Conservation (phyloP, 2,329 filamentous ascomycete genomes). For the Colletotrichum eleusines region DNA sequence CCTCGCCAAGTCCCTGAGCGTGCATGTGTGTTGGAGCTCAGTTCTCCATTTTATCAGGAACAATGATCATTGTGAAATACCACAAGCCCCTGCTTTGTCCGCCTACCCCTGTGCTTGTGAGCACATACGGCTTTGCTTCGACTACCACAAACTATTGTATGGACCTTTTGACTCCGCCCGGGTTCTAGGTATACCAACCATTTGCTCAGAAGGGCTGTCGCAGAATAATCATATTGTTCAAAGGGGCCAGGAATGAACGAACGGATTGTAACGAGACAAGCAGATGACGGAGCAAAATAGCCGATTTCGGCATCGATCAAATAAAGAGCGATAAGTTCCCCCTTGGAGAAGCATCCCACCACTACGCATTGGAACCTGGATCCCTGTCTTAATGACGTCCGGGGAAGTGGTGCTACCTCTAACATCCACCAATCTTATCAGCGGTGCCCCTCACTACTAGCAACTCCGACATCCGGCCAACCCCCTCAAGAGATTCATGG, state of each 20-base stretch:
- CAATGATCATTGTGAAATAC: too few species aligned
- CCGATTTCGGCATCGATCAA: neutral
- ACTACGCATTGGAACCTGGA: neutral
- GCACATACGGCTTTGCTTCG: neutral
- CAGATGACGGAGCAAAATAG: neutral
- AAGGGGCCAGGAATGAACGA: neutral
- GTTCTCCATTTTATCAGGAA: too few species aligned
- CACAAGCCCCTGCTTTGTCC: neutral
- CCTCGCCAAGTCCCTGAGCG: too few species aligned
- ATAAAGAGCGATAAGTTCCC: neutral
- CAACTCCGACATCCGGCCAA: slow-evolving; percentile 3
- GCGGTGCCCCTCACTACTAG: slow-evolving; percentile 28
- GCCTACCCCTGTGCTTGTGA: neutral
- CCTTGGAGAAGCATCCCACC: neutral
- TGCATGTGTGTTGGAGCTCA: too few species aligned
- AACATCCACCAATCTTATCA: slow-evolving; percentile 30
- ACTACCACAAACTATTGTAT: neutral
- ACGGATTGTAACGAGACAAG: neutral
- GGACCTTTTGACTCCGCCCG: neutral
- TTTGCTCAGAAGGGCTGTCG: neutral
- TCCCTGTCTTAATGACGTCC: slow-evolving; percentile 17
- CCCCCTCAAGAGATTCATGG: slow-evolving; percentile 13
- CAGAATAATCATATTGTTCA: neutral
- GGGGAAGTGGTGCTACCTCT: slow-evolving; percentile 20
- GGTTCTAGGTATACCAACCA: neutral